A percentile compares a stretch with the other conserved stretches of the same genome.
phyloP scores from a whole-genome alignment of 345 rosid genomes.

The Noccaea bulbosa region DNA sequence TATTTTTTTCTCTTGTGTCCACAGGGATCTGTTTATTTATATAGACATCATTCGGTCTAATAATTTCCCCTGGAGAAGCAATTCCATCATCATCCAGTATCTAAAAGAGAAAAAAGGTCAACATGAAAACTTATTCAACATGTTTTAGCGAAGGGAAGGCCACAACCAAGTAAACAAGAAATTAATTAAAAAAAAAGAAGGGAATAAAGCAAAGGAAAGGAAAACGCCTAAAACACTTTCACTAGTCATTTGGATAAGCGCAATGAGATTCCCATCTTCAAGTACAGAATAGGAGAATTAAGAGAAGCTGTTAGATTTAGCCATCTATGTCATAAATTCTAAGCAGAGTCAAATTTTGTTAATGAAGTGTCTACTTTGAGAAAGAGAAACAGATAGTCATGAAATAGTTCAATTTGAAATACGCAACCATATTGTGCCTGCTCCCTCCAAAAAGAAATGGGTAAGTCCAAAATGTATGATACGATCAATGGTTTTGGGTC shows the following conservation, averaged over 20 bases:
- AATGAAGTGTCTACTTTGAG: no score
- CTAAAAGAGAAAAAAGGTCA: slow-evolving; percentile 44
- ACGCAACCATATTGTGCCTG: no score
- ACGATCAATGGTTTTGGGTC: no score
- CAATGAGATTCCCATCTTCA: not conserved
- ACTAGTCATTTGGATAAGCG: not conserved
- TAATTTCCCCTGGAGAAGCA: slow-evolving; percentile 91
- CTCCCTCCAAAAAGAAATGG: no score
- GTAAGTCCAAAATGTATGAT: no score
- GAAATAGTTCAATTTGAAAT: no score
- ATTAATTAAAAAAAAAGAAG: not conserved
- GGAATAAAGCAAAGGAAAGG: not conserved
- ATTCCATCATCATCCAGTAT: slow-evolving; percentile 84
- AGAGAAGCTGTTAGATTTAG: no score
- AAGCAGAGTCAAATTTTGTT: not conserved
- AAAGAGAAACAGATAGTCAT: no score
- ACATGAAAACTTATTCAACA: slow-evolving; percentile 13
- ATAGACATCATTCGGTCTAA: slow-evolving; percentile 64
- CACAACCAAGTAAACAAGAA: slow-evolving; percentile 8
- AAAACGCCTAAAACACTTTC: not conserved
- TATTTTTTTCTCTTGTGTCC: slow-evolving; percentile 42
- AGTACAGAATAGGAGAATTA: no score
- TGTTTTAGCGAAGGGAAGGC: slow-evolving; percentile 12
- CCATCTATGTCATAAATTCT: not conserved
- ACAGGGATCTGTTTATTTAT: slow-evolving; percentile 72